Percentiles rank a stretch among this genome's conserved stretches.
phyloP scores from a whole-genome alignment of 2,329 filamentous ascomycete species.

The Metarhizium brunneum region DNA sequence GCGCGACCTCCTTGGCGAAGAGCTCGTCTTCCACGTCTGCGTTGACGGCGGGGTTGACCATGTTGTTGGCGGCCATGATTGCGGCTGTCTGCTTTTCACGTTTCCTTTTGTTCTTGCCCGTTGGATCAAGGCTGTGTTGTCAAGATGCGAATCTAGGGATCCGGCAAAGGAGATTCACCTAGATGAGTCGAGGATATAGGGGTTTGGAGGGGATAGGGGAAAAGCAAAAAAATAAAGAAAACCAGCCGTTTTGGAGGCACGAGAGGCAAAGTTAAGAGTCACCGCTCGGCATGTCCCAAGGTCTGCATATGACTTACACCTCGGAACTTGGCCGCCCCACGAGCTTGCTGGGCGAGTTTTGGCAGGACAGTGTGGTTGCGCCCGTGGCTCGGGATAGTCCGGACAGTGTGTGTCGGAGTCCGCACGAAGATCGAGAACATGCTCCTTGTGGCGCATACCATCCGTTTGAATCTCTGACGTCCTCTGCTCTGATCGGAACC shows the following conservation, averaged over 20 bases:
- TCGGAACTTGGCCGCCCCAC: conserved; percentile 4
- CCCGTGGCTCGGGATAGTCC: conserved; percentile 8
- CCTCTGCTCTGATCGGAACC: too few relatives aligned
- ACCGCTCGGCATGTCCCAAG: neutral
- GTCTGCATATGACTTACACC: conserved; percentile 3
- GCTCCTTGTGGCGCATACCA: neutral
- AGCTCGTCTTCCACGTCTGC: conserved; percentile 51
- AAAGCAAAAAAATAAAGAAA: neutral
- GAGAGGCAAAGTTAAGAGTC: neutral
- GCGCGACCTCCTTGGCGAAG: conserved; percentile 74
- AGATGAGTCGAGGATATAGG: too few relatives aligned
- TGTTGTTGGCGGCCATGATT: conserved; percentile 53
- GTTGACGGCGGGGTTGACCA: conserved; percentile 48
- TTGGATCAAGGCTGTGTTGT: too few relatives aligned
- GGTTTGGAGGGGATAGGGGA: neutral
- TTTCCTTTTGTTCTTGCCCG: too few relatives aligned
- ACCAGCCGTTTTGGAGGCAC: neutral
- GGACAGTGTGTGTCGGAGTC: neutral
- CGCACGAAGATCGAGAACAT: conserved; percentile 3
- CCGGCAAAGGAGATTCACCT: too few relatives aligned
- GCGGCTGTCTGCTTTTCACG: neutral
- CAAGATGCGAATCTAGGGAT: too few relatives aligned
- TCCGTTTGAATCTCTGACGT: too few relatives aligned
- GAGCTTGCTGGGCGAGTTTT: neutral
- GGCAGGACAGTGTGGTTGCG: too few relatives aligned